Conservation (phyloP, 2,329 filamentous ascomycete genomes). For the Colletotrichum sojae region DNA sequence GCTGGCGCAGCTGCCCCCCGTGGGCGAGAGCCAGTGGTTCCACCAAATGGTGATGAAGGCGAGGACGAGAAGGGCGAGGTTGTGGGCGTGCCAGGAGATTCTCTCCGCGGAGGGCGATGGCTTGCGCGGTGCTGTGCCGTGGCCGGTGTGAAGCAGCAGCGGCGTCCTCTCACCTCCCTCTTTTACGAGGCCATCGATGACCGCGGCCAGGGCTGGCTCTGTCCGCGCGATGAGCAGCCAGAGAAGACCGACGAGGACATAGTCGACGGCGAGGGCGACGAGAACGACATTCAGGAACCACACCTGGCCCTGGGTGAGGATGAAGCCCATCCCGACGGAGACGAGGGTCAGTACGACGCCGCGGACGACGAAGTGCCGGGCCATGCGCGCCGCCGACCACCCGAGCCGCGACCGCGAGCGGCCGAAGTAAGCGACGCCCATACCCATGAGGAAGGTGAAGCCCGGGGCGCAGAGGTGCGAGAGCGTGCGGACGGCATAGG, state of each 20-base stretch:
- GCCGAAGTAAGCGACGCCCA: conserved; percentile 61
- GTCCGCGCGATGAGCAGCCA: conserved; percentile 55
- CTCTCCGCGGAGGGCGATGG: conserved; percentile 28
- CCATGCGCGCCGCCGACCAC: conserved; percentile 54
- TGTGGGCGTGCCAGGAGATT: conserved; percentile 59
- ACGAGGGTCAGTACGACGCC: conserved; percentile 54
- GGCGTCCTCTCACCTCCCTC: conserved; percentile 47
- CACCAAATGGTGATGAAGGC: conserved; percentile 58
- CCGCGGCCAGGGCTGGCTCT: conserved; percentile 50
- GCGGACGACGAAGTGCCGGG: conserved; percentile 56
- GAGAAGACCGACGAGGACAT: conserved; percentile 58
- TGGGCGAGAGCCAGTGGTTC: conserved; percentile 62
- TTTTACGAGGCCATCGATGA: conserved; percentile 43
- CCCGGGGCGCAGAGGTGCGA: conserved; percentile 62
- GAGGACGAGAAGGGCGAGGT: conserved; percentile 52
- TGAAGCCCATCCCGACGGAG: conserved; percentile 49
- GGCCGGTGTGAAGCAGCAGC: conserved; percentile 44
- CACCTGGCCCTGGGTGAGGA: conserved; percentile 49
- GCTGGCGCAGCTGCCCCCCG: conserved; percentile 53
- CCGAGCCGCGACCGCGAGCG: conserved; percentile 57
- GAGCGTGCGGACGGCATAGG: conserved; percentile 56
- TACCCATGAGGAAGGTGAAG: conserved; percentile 61
- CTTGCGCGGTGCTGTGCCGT: conserved; percentile 13
- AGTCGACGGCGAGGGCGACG: conserved; percentile 61
- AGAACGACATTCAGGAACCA: conserved; percentile 61